Conservation (phyloP, 306 rosid genomes). For the Glycine tomentella region DNA sequence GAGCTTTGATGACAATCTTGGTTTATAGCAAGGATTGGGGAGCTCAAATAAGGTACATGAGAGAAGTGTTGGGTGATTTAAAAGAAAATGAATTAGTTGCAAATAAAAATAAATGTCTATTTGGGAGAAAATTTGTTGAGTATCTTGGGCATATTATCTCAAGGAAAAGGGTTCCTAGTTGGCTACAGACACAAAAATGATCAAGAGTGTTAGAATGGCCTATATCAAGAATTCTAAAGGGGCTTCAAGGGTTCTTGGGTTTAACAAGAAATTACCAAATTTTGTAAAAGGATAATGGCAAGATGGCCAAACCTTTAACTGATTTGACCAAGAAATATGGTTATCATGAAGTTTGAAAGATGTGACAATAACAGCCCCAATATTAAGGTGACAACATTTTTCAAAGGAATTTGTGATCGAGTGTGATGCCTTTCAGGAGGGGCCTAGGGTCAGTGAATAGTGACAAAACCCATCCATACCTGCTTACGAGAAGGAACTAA, state of each 20-base stretch:
- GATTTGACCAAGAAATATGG: background rate
- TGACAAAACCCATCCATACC: too few species aligned
- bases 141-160: constrained; percentile 1
- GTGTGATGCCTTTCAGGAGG: background rate
- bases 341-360: background rate
- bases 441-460: too few species aligned
- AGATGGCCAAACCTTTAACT: background rate
- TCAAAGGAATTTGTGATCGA: background rate
- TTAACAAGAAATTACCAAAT: background rate
- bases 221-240: background rate
- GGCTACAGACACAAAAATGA: background rate
- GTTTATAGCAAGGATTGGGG: background rate
- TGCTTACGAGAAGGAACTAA: background rate
- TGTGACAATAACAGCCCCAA: background rate
- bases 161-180: background rate
- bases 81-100: background rate
- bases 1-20: background rate
- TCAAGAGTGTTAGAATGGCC: background rate
- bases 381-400: background rate
- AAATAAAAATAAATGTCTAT: background rate
- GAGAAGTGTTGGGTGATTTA: background rate
- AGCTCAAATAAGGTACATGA: background rate
- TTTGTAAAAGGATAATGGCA: background rate
- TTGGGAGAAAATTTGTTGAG: background rate
- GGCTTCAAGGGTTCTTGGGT: background rate